Conservation (phyloP, 805 yeast genomes). For the Cyberlindnera galapagoensis region DNA sequence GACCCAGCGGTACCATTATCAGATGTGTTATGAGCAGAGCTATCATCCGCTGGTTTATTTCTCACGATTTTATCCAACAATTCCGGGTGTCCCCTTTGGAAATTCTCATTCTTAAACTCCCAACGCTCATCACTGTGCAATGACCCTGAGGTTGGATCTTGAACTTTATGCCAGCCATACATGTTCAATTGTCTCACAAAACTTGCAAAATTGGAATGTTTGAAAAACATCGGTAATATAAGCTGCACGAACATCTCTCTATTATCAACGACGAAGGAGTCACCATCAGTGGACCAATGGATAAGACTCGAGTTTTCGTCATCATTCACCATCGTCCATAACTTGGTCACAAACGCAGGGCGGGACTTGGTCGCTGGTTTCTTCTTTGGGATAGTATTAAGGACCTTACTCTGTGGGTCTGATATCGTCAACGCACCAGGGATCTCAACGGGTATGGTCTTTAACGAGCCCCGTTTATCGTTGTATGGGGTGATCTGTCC, state of each 20-base stretch:
- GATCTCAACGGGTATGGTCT: too few relatives aligned
- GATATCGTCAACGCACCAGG: too few relatives aligned
- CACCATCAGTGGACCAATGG: conserved; percentile 81
- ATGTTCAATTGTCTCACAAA: conserved; percentile 94
- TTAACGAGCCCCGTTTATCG: too few relatives aligned
- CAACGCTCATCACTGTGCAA: conserved; percentile 70
- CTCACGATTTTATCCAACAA: conserved; percentile 80
- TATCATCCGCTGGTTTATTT: conserved; percentile 40
- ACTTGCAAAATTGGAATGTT: conserved; percentile 91
- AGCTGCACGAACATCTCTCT: conserved; percentile 77
- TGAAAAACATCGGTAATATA: conserved; percentile 86
- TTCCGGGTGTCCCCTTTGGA: conserved; percentile 73
- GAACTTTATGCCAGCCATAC: conserved; percentile 99
- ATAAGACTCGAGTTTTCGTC: conserved; percentile 61
- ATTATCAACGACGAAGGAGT: conserved; percentile 75
- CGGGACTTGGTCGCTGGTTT: conserved; percentile 39
- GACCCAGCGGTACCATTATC: conserved; percentile 2
- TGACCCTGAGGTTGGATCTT: conserved; percentile 79
- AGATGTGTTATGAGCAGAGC: conserved; percentile 5
- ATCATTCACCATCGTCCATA: conserved; percentile 96
- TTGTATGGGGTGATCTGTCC: too few relatives aligned
- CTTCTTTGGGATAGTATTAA: too few relatives aligned
- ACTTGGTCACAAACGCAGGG: conserved; percentile 88
- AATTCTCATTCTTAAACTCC: conserved; percentile 84
- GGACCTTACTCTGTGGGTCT: too few relatives aligned